phyloP scores from a whole-genome alignment of 2,329 filamentous ascomycete genomes.

The Cladosporium sp. region DNA sequence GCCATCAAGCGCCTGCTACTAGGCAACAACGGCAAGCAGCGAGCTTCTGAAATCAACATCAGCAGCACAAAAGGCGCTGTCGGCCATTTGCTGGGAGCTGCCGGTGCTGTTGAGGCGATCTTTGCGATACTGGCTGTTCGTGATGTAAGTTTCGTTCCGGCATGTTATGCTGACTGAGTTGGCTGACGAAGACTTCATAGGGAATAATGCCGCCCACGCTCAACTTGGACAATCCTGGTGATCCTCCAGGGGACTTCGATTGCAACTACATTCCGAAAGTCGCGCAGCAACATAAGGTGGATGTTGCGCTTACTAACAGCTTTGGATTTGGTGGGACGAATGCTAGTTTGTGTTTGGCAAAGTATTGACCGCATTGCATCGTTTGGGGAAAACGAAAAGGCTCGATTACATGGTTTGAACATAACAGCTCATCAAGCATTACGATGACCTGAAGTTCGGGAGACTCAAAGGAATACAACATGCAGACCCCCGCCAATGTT shows the following conservation, averaged over 20 bases:
- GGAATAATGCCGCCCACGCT: constrained; percentile 80
- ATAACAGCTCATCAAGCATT: too few species aligned
- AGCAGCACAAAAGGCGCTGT: constrained; percentile 94
- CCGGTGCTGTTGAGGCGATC: constrained; percentile 85
- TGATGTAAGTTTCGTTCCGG: constrained; percentile 58
- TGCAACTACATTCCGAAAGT: constrained; percentile 82
- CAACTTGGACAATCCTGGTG: constrained; percentile 67
- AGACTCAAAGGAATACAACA: too few species aligned
- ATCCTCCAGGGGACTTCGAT: constrained; percentile 62
- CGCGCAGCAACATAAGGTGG: constrained; percentile 69
- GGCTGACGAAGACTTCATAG: constrained; percentile 46
- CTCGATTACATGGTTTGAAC: too few species aligned
- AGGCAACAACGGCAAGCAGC: constrained; percentile 65
- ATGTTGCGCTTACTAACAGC: constrained; percentile 84
- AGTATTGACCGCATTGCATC: constrained; percentile 22
- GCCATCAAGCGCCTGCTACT: constrained; percentile 79
- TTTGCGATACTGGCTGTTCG: constrained; percentile 78
- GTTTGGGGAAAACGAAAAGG: too few species aligned
- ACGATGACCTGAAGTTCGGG: too few species aligned
- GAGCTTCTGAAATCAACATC: constrained; percentile 69
- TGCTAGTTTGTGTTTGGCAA: constrained; percentile 78
- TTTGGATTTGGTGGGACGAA: constrained; percentile 99
- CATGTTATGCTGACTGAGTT: background rate
- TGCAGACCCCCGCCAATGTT: too few species aligned
- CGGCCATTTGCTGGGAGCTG: constrained; percentile 87